Evolutionary conservation across 169 alveolate species (phyloP), one percentile per base, ranked within the genome.

Genomic region (Plasmodium cynomolgi): DNA sequence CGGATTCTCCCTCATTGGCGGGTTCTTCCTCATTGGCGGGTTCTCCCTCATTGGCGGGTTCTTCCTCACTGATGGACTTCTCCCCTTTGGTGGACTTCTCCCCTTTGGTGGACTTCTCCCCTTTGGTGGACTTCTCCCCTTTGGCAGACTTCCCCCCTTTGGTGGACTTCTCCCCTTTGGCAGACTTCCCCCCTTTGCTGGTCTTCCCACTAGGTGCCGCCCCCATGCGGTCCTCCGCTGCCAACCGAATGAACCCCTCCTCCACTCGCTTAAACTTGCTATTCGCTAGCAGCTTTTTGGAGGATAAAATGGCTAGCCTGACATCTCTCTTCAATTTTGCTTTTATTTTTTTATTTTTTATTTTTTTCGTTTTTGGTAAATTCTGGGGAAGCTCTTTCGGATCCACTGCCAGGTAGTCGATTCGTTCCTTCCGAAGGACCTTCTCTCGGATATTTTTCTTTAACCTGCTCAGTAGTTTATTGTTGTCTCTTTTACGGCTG

Each of bases 361-460:
- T 91, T 39, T 91, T 91, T 44, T 91, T 91, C 13, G 82, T 41
- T 29, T 82, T 91, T 7, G 95, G 95, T 1, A 91, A 71, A 81
- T 41, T 68, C 34, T 81, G n/a, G 3, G 74, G 74, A 15, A 81
- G 39, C 13, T 33, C 26, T 13, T 7, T 23, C 3, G 41, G 47
- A 8, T 77, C 68, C 9, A 39, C 68, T 7, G 23, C 8, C 11
- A 73, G 80, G 79, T 29, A 84, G 13, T n/a, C 39, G 41, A 84
- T 84, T 33, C 80, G 58, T 2, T 31, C 41, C 39, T 34, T 33
- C 29, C 2, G 37, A 1, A 34, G n/a, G 1, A 7, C 33, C n/a
- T 17, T 33, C 62, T 88, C 33, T 11, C 50, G 41, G 13, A 17
- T 81, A 9, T 71, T 81, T 68, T 41, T 50, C 11, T 26, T 68